Evolutionary conservation across 1,284 basidiomycete species (phyloP), one percentile per base, ranked within the genome.

Genomic region (Ceratobasidium sp.): DNA sequence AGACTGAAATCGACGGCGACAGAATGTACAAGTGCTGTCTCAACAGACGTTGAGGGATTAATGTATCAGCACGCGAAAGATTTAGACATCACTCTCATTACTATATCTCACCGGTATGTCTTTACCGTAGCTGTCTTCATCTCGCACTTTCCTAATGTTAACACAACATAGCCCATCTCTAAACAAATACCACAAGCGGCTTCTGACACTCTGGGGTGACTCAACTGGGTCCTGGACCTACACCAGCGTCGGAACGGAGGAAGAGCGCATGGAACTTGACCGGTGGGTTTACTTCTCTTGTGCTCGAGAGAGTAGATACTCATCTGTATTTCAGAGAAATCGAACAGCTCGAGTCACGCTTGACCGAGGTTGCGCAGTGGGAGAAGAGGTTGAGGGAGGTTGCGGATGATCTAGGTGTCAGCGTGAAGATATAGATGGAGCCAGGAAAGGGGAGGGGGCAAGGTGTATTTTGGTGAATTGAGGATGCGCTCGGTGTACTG

Each of bases 21-120:
- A 93, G 97, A 99, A 82, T 97, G 95, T 83, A 98, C 97, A 4
- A 96, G 93, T 77, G 97, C 97, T 0, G 96, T 99, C 6, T 98
- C 96, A 9, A 96, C 94, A 73, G 97, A 99, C 80, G 96, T 98
- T 24, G 97, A 98, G 81, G 96, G 96, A 0, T 86, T 92, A 76
- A 97, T 99, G 95, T 99, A 98, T 84, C 93, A 97, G 80, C 91
- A 95, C 78, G 93, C 94, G 47, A 98, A 98, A 83, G 87, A 90
- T n/a, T 84, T 96, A 15, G 96, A 93, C 1, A 97, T 98, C 80
- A 98, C 97, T 0, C 87, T 99, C 59, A 93, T 99, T 78, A 97
- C 96, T 5, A 95, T 97, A 64, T 96, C 95, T 0, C 85, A 94
- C 54, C 89, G 91, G 89, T 91, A 78, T 1, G 86, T 81, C 14